Evolutionary conservation across 352 stramenopile genomes (phyloP), one percentile per base, ranked within the genome.

Genomic region (Pythium myriotylum): DNA sequence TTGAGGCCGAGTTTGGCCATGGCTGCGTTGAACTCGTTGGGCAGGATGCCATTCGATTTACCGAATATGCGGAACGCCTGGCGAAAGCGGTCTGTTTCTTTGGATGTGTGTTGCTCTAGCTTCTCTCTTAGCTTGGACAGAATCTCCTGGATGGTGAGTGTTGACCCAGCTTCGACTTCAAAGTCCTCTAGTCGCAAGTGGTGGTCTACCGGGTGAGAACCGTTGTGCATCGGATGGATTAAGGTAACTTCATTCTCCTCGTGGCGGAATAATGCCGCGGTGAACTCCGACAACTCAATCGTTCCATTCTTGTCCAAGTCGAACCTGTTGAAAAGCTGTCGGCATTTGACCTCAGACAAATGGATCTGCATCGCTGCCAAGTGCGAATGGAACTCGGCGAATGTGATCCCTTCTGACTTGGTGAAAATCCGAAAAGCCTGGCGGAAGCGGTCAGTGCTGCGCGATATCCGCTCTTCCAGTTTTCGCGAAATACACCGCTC

Each of bases 381-480:
- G 3, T 83, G 77, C 17, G 74, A 62, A 23, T 82, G 68, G 40
- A 93, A 91, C 9, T 90, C 82, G 1, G 62, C 59, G 54, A 84
- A 78, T 9, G 76, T 84, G 45, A 93, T 89, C 2, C 70, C 64
- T n/a, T 86, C 70, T 4, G 77, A 67, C 37, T 81, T 88, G 19
- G 79, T 84, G 35, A 93, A 93, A 41, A 86, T 79, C 1, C 69
- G 75, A 39, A 93, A 91, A 12, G 80, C 74, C 59, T 89, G 80
- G 1, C 76, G 67, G 29, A 83, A 84, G 0, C 67, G 68, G 54
- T 89, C 77, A 10, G 77, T 77, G 13, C 27, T 51, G n/a, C 72
- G 72, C 3, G 82, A 82, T 19, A 75, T 79, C 24, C 70, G 74
- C 32, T 86, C 73, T 39, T 89, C 79, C 5, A 93, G 72, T 62